These are phyloP conservation scores for Suillus cothurnatus DNA, from an alignment of 768 basidiomycete species.

Conservation along the genomic window DNA sequence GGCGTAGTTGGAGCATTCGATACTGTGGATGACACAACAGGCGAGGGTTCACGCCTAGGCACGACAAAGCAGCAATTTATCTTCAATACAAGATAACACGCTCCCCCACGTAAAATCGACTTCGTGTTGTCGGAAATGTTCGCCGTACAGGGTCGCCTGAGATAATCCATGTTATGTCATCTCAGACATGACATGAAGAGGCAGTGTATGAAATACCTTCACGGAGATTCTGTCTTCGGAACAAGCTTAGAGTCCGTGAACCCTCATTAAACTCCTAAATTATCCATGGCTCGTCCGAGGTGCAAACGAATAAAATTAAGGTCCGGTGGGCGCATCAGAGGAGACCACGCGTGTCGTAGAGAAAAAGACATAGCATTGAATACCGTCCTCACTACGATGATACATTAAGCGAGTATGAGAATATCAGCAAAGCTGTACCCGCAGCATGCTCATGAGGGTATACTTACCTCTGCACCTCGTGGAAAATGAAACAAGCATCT, in stretches of 20 bases:
- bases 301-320: constrained; percentile 82
- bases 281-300: constrained; percentile 79
- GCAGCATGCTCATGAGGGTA: constrained; percentile 8
- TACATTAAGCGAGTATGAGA: constrained; percentile 5
- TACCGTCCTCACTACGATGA: constrained; percentile 68
- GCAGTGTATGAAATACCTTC: constrained; percentile 52
- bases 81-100: not conserved
- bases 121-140: not conserved
- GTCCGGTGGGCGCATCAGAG: constrained; percentile 82
- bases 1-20: not conserved
- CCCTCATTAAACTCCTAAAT: constrained; percentile 86
- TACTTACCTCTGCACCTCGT: constrained; percentile 75
- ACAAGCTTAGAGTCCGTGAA: constrained; percentile 69
- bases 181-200: constrained; percentile 13
- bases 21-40: not conserved
- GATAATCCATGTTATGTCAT: constrained; percentile 13
- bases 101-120: not conserved
- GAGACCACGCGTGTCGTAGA: constrained; percentile 73
- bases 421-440: constrained; percentile 12
- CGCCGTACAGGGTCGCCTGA: constrained; percentile 60
- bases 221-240: constrained; percentile 80
- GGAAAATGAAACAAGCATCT: constrained; percentile 68
- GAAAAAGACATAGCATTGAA: constrained; percentile 76
- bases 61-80: not conserved
- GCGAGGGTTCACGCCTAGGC: not conserved